Base-by-base conservation (phyloP, 345 rosid species). In the Cardamine occulta region DNA sequence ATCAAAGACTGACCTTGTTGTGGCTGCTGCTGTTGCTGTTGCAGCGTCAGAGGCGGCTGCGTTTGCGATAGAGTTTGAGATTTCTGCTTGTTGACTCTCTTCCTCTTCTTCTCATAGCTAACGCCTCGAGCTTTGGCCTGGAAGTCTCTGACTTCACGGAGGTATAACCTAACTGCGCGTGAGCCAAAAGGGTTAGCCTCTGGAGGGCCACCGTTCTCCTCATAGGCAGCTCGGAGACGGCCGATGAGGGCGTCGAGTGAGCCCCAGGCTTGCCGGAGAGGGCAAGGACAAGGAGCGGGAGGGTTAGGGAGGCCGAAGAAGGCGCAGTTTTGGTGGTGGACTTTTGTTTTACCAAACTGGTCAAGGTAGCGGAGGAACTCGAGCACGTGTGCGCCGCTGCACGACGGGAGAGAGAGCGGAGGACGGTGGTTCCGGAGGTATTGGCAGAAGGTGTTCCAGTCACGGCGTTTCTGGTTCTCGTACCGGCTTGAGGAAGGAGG, bases 401-500 rank as follows among this genome's bases (percentile, higher is more conserved):
- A 79, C 17, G 79, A 74, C 2, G 79, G 75, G 8, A 74, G 75
- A 63, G 79, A 68, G 55, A 79, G 79, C 0, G 82, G 82, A 7
- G 82, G 82, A 68, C 79, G 82, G 76, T 79, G 79, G 79, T 79
- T 79, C 18, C 79, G 70, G 28, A 79, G 82, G 76, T 79, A 79
- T 58, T 79, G 82, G 14, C 75, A 68, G 56, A 79, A 79, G 8
- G 82, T 79, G 68, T 74, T 79, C 82, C 82, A 79, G 63, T 79
- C 82, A 56, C 82, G 82, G 61, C 82, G 82, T 68, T 79, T 79
- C 51, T 79, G 82, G 5, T 74, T 74, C 79, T 79, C 82, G 66
- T 79, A 79, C 7, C 82, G 82, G 75, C 82, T 79, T 56, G 80
- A 74, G 12, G 93, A 67, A 23, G 87, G 65, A 15, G 85, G 73